A percentile compares a stretch with the other conserved stretches of the same genome.
These are phyloP conservation scores for Thoreauomyces humboldtii DNA, from an alignment of 192 early-diverging fungal genomes.

Conservation along the genomic window DNA sequence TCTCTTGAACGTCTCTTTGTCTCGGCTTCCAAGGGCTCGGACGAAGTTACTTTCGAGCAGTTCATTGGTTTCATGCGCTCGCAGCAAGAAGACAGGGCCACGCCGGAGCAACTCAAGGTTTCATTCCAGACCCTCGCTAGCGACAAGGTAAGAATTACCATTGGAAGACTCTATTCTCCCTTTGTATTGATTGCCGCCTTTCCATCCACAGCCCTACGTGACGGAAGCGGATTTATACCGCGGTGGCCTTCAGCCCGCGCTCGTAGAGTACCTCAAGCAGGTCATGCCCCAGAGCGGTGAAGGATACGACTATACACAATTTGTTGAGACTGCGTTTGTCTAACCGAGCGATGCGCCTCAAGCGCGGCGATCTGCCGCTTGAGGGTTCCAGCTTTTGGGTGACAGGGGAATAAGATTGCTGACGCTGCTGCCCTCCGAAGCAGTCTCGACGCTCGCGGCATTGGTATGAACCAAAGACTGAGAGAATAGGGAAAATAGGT, in stretches of 20 bases:
- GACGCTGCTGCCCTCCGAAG: too few relatives aligned
- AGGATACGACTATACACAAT: conserved; percentile 78
- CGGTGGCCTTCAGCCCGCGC: conserved; percentile 69
- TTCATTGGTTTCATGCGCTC: conserved; percentile 84
- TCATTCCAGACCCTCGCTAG: conserved; percentile 84
- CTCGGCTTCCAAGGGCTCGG: conserved; percentile 56
- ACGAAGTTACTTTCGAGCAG: conserved; percentile 78
- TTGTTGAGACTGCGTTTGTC: conserved; percentile 63
- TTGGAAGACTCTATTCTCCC: neutral
- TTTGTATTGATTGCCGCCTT: neutral
- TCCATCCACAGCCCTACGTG: conserved; percentile 62
- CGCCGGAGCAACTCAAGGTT: conserved; percentile 75
- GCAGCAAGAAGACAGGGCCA: conserved; percentile 87
- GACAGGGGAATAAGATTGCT: too few relatives aligned
- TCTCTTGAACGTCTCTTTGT: conserved; percentile 70
- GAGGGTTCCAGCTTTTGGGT: too few relatives aligned
- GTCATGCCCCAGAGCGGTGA: conserved; percentile 69
- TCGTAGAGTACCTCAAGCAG: conserved; percentile 72
- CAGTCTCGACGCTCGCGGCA: too few relatives aligned
- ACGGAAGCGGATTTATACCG: conserved; percentile 80
- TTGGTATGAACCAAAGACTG: too few relatives aligned
- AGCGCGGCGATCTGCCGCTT: too few relatives aligned
- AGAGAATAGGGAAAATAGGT: too few relatives aligned
- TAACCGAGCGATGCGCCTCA: too few relatives aligned
- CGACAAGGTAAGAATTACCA: conserved; percentile 55